Evolutionary conservation across 345 rosid species (phyloP).

Genomic region (Syzygium grande): DNA sequence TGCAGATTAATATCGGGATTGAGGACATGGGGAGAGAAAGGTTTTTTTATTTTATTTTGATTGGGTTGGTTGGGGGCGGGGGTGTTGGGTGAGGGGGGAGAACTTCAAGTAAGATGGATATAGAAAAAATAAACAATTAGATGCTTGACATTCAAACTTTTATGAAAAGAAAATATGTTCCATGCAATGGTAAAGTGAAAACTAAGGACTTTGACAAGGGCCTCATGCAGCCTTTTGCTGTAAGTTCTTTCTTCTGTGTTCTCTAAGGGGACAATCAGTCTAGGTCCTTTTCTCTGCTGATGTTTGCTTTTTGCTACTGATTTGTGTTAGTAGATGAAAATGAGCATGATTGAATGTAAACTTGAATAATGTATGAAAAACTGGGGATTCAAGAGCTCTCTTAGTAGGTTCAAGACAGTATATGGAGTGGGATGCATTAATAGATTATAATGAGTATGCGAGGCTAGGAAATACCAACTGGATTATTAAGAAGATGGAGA

Average conservation of each 20-base stretch:
- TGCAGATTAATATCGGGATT: background rate
- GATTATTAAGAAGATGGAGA: background rate
- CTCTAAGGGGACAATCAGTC: background rate
- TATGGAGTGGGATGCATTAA: background rate
- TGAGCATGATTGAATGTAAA: background rate
- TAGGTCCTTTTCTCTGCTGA: background rate
- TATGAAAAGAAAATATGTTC: background rate
- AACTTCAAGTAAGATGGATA: background rate
- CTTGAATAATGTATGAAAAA: background rate
- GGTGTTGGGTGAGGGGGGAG: too few species aligned
- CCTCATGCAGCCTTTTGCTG: background rate
- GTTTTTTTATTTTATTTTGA: accelerated
- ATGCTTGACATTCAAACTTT: background rate
- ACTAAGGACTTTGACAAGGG: background rate
- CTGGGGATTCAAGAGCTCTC: background rate
- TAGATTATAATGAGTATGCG: background rate
- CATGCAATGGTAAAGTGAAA: background rate
- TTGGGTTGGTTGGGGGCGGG: too few species aligned
- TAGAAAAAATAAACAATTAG: background rate
- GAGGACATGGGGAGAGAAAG: background rate
- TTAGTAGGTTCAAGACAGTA: background rate
- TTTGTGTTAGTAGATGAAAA: background rate
- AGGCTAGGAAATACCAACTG: background rate
- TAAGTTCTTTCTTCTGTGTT: background rate
- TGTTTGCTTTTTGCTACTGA: background rate